Base-by-base conservation (phyloP, 2,329 filamentous ascomycete genomes). In the Immersiporthe knoxdaviesiana region DNA sequence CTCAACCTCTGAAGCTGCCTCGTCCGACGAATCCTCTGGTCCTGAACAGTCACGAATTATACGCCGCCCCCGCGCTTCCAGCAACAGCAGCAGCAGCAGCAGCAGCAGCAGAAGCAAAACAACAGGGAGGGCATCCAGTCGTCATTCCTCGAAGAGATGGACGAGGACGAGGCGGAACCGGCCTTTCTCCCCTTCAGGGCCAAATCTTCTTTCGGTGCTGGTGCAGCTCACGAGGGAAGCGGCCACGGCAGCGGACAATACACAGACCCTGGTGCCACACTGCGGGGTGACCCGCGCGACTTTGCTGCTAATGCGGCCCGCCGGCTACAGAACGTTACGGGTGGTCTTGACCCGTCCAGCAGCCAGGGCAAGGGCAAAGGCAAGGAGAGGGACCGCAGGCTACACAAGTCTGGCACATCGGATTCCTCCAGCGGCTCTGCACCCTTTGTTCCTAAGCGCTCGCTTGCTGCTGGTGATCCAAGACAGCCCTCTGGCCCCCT, bases 341-440 rank as follows among this genome's bases (percentile, higher is more conserved):
- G 67, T 3, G 60, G 67, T 3, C 35, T 30, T 14, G 67, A 65
- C 8, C n/a, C n/a, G n/a, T 68, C 76, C 0, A 78, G 76, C 61
- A 78, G 76, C 62, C 60, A 68, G 5, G 61, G 61, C 6, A 69
- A 71, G 47, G 67, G 67, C 10, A 71, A 69, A 21, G 70, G 68
- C 2, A 81, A 79, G 56, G 78, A 79, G 3, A 75, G 77, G 8
- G 75, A 79, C 3, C 60, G 64, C n/a, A 14, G 30, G 8, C 60
- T 71, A 21, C 80, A 83, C 60, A 80, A 81, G 52, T 87, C 85
- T 0, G 85, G 87, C 68, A 88, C 86, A 1, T 89, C 87, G 0
- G 88, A 91, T 73, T 92, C 90, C 0, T 90, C 90, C 2, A 81
- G 83, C 0, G 84, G 85, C 70, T 89, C 87, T 27, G 80, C 80